phyloP scores from a whole-genome alignment of 1,284 basidiomycete genomes.

The Sporisorium exsertum region DNA sequence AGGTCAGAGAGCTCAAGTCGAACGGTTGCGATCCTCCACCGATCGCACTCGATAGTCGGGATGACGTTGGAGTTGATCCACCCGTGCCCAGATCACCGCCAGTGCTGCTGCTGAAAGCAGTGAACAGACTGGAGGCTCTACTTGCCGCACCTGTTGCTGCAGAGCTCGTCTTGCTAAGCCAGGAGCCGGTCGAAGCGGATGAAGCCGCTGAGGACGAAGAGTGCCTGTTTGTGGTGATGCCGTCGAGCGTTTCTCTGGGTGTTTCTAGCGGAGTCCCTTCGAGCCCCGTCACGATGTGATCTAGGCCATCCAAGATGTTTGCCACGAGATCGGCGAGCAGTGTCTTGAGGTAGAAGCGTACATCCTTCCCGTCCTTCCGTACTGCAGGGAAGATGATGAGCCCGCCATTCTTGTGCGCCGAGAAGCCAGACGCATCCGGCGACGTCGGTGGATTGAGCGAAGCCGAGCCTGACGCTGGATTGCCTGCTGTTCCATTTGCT shows the following conservation, averaged over 20 bases:
- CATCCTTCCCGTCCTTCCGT: constrained; percentile 64
- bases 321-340: constrained; percentile 61
- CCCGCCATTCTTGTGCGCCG: constrained; percentile 50
- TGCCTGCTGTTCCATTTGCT: background rate
- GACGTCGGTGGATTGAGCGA: constrained; percentile 8
- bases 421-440: constrained; percentile 49
- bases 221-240: constrained; percentile 20
- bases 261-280: constrained; percentile 65
- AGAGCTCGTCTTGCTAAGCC: constrained; percentile 33
- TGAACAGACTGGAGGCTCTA: constrained; percentile 53
- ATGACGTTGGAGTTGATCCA: constrained; percentile 18
- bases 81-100: constrained; percentile 17
- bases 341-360: constrained; percentile 65
- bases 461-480: background rate
- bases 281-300: constrained; percentile 52
- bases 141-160: constrained; percentile 35
- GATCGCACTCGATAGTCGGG: constrained; percentile 33
- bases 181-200: constrained; percentile 15
- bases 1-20: constrained; percentile 21
- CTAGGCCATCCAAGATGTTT: constrained; percentile 59
- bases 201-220: constrained; percentile 14
- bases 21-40: constrained; percentile 50
- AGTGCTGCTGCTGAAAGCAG: constrained; percentile 35
- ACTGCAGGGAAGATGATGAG: constrained; percentile 66
- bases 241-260: constrained; percentile 66